These are phyloP conservation scores for Diplodia mutila DNA, from an alignment of 2,329 filamentous ascomycete genomes.

Conservation along the genomic window DNA sequence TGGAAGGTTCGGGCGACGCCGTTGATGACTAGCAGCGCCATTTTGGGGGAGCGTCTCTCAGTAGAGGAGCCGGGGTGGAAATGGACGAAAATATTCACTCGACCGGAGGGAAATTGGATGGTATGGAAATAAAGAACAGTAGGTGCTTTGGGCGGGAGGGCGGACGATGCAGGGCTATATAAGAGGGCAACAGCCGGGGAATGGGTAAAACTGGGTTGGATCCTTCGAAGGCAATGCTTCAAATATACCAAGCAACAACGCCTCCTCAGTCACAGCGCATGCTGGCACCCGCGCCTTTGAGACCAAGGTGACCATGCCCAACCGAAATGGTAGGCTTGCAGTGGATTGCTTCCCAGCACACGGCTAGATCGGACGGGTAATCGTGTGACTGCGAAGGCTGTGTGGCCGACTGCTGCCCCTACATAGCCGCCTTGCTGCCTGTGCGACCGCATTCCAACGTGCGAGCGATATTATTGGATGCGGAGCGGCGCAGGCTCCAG, in stretches of 20 bases:
- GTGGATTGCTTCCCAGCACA: neutral
- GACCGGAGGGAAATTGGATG: neutral
- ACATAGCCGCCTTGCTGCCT: slow-evolving; percentile 16
- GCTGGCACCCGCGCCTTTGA: neutral
- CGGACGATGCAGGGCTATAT: neutral
- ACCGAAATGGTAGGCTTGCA: neutral
- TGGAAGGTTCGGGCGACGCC: slow-evolving; percentile 24
- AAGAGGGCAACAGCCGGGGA: neutral
- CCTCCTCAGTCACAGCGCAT: neutral
- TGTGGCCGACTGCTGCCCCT: slow-evolving; percentile 18
- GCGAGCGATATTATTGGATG: neutral
- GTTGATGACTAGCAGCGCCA: slow-evolving; percentile 6
- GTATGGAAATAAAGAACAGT: neutral
- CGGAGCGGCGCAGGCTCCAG: neutral
- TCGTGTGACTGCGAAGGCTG: slow-evolving; percentile 6
- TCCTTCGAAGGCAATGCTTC: slow-evolving; percentile 3
- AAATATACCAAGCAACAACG: slow-evolving; percentile 5
- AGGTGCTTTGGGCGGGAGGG: neutral
- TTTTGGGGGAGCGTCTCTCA: neutral
- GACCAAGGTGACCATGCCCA: too few species aligned
- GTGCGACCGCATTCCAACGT: neutral
- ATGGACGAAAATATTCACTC: too few species aligned
- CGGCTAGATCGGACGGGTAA: neutral
- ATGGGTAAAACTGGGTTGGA: neutral
- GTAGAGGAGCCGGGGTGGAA: neutral